Percentiles rank a stretch among this genome's conserved stretches.
Evolutionary conservation across 805 yeast species (phyloP).

Genomic region (Starmerella etchellsii): DNA sequence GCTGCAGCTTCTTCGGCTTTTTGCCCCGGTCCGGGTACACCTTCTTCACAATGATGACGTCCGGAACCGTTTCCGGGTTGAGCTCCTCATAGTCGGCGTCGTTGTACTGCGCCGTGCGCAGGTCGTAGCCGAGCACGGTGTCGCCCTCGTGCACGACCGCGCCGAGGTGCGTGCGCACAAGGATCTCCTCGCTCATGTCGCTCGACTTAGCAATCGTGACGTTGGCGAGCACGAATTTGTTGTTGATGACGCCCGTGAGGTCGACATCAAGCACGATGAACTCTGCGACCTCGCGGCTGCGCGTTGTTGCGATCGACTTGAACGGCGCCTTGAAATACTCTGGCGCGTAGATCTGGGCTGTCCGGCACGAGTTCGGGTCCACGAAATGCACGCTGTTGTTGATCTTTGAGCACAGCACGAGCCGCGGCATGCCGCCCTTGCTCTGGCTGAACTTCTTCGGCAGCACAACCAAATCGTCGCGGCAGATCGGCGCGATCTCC

Average conservation of each 20-base stretch:
- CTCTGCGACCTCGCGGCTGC: conserved; percentile 64
- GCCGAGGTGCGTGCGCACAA: conserved; percentile 84
- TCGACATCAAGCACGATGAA: conserved; percentile 89
- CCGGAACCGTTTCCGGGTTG: conserved; percentile 36
- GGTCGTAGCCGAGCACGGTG: conserved; percentile 80
- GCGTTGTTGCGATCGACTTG: conserved; percentile 32
- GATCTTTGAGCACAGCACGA: conserved; percentile 74
- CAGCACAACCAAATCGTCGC: conserved; percentile 86
- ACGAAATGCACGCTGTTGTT: conserved; percentile 74
- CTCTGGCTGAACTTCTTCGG: conserved; percentile 78
- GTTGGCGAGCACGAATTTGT: conserved; percentile 76
- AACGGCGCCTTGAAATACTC: conserved; percentile 79
- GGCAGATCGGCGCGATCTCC: conserved; percentile 91
- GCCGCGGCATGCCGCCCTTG: conserved; percentile 67
- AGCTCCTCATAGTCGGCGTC: conserved; percentile 31
- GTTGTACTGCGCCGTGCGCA: conserved; percentile 77
- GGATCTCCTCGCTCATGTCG: conserved; percentile 75
- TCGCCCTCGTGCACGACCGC: conserved; percentile 95
- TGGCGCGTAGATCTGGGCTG: conserved; percentile 55
- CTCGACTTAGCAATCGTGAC: conserved; percentile 78
- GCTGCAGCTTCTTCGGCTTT: conserved; percentile 69
- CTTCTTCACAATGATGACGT: conserved; percentile 77
- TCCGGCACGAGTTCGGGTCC: conserved; percentile 71
- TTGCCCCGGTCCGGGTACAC: conserved; percentile 72
- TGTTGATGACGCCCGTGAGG: conserved; percentile 68